Evolutionary conservation across 768 basidiomycete species (phyloP).

Genomic region (Leucocoprinus birnbaumii): DNA sequence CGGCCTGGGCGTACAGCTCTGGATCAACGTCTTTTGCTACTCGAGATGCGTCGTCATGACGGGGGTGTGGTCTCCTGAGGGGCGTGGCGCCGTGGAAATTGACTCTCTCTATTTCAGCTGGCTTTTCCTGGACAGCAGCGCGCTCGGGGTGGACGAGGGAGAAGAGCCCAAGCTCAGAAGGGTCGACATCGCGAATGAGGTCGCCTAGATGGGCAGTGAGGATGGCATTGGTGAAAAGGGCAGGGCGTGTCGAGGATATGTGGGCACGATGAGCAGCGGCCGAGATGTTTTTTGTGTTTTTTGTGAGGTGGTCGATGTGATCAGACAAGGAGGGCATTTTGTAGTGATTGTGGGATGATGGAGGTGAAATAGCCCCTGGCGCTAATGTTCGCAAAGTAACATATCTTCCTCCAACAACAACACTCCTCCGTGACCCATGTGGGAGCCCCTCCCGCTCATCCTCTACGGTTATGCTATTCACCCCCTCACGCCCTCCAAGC

Average conservation of each 20-base stretch:
- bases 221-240: conserved; percentile 64
- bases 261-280: conserved; percentile 33
- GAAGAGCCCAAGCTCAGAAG: conserved; percentile 78
- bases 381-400: not conserved
- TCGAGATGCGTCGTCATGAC: conserved; percentile 30
- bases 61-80: conserved; percentile 42
- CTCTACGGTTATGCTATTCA: conserved; percentile 93
- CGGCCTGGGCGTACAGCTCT: conserved; percentile 74
- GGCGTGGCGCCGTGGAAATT: conserved; percentile 74
- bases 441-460: conserved; percentile 58
- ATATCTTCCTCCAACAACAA: conserved; percentile 4
- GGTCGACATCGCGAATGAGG: conserved; percentile 77
- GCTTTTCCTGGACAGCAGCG: conserved; percentile 24
- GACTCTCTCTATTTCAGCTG: conserved; percentile 52
- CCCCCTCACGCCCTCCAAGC: conserved; percentile 72
- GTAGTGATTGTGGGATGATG: conserved; percentile 14
- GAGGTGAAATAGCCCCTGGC: conserved; percentile 5
- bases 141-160: conserved; percentile 38
- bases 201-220: conserved; percentile 63
- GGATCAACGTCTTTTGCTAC: conserved; percentile 57
- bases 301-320: conserved; percentile 63
- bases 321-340: conserved; percentile 57
- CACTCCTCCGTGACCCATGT: conserved; percentile 25
- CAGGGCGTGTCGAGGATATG: conserved; percentile 18
- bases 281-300: conserved; percentile 49